Percentiles rank a stretch among this genome's conserved stretches.
These are phyloP conservation scores for Mortierella sp. DNA, from an alignment of 371 early-diverging fungal genomes.

Conservation along the genomic window DNA sequence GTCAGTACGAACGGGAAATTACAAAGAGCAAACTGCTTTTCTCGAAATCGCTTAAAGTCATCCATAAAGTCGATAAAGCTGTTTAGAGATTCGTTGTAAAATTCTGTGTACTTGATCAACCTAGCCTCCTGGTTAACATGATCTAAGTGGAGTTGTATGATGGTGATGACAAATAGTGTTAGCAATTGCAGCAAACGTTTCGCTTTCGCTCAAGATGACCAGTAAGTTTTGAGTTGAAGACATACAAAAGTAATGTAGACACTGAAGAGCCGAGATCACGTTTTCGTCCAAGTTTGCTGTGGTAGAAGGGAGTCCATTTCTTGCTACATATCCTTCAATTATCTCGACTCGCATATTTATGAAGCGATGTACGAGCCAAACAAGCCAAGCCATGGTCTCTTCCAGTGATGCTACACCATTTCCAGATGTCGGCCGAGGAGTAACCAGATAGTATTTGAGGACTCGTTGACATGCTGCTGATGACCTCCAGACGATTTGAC, in stretches of 20 bases:
- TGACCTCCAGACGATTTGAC: constrained; percentile 52
- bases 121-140: constrained; percentile 51
- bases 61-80: constrained; percentile 76
- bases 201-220: too few species aligned
- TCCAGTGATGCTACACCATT: constrained; percentile 47
- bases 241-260: constrained; percentile 51
- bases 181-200: not conserved
- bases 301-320: constrained; percentile 35
- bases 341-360: constrained; percentile 49
- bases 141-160: constrained; percentile 16
- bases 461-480: constrained; percentile 38
- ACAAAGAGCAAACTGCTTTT: constrained; percentile 72
- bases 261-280: constrained; percentile 47
- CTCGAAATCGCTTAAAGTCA: constrained; percentile 75
- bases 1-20: constrained; percentile 77
- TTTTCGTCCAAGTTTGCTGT: constrained; percentile 46
- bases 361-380: constrained; percentile 52
- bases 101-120: constrained; percentile 60
- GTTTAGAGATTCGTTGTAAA: constrained; percentile 77
- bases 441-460: constrained; percentile 48
- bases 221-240: not conserved
- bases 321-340: constrained; percentile 39
- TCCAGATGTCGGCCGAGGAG: constrained; percentile 40
- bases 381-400: constrained; percentile 57
- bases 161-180: not conserved